phyloP scores from a whole-genome alignment of 352 stramenopile genomes.

The Phytophthora cactorum region DNA sequence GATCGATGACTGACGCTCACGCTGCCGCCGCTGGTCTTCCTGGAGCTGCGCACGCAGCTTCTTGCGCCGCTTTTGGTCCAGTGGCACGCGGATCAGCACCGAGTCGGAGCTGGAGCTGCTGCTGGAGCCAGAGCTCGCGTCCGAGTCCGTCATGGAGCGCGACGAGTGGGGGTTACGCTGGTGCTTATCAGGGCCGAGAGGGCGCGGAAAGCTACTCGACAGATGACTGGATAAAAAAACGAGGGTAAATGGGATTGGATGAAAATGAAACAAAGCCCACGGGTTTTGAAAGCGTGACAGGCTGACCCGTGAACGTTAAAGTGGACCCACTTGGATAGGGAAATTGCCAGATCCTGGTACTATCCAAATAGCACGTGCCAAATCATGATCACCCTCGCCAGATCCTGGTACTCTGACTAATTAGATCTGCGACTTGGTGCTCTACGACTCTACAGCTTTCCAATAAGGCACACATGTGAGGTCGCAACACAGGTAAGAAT shows the following conservation, averaged over 20 bases:
- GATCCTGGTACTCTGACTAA: no score
- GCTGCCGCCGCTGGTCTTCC: slow-evolving; percentile 39
- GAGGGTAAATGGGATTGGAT: background rate
- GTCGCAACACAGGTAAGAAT: no score
- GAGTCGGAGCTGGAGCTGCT: slow-evolving; percentile 76
- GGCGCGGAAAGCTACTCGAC: background rate
- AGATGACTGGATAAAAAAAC: background rate
- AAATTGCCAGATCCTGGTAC: no score
- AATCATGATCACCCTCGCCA: no score
- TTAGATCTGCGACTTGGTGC: no score
- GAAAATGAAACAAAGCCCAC: background rate
- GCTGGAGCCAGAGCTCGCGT: slow-evolving; percentile 59
- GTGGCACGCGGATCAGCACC: slow-evolving; percentile 75
- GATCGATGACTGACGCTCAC: slow-evolving; percentile 16
- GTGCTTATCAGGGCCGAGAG: background rate
- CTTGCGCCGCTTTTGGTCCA: slow-evolving; percentile 65
- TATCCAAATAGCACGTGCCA: no score
- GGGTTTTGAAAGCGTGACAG: no score
- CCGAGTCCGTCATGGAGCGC: slow-evolving; percentile 36
- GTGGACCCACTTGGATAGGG: no score
- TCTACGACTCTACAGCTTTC: no score
- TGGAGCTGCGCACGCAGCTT: slow-evolving; percentile 65
- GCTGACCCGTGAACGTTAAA: no score
- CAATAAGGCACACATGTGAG: no score
- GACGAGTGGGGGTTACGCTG: slow-evolving; percentile 15